phyloP scores from a whole-genome alignment of 805 yeast genomes.

The Candida dendrica region DNA sequence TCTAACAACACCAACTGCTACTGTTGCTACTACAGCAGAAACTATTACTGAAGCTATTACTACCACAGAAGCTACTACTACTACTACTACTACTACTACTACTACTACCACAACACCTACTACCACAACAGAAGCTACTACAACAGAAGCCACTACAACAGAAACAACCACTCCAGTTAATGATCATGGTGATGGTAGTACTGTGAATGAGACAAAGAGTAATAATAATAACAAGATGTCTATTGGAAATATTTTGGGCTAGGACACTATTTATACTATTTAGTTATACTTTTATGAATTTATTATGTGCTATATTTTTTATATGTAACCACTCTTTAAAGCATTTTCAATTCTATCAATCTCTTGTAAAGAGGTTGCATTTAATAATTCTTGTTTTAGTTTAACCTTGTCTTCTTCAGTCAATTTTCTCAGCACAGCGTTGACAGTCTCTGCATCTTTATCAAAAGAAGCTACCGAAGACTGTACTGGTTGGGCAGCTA shows the following conservation, averaged over 20 bases:
- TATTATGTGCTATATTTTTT: background rate
- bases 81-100: background rate
- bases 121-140: too few species aligned
- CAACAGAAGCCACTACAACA: too few species aligned
- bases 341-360: conserved; percentile 62
- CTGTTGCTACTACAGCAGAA: too few species aligned
- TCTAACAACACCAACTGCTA: too few species aligned
- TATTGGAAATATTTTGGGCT: conserved; percentile 2
- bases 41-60: too few species aligned
- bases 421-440: conserved; percentile 35
- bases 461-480: conserved; percentile 10
- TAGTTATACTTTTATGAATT: background rate
- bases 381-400: conserved; percentile 46
- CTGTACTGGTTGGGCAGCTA: conserved; percentile 4
- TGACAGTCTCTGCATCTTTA: conserved; percentile 27
- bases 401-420: conserved; percentile 44
- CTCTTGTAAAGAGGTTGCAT: conserved; percentile 67
- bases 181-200: too few species aligned
- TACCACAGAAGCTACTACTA: too few species aligned
- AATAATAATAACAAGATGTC: conserved; percentile 1
- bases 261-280: background rate
- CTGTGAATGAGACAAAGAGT: background rate
- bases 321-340: conserved; percentile 33
- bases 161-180: background rate
- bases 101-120: background rate